Evolutionary conservation across 176 grass and related monocot species (phyloP).

Genomic region (Rhynchospora pubera): DNA sequence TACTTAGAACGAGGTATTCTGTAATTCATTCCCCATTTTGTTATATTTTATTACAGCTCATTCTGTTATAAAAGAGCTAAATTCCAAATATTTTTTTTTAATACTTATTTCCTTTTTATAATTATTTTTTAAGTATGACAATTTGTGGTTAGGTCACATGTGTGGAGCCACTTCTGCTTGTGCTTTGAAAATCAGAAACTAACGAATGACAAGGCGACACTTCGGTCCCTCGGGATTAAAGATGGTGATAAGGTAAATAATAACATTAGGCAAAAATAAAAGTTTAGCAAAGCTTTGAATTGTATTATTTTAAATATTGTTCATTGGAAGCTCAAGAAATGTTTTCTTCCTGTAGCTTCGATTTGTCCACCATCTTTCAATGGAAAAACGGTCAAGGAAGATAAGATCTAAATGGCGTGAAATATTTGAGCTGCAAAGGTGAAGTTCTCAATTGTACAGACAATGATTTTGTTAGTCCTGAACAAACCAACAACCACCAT

Average conservation of each 20-base stretch:
- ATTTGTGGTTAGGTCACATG: conserved; percentile 49
- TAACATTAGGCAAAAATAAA: background rate
- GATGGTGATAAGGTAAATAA: conserved; percentile 74
- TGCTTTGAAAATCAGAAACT: conserved; percentile 59
- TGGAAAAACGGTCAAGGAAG: conserved; percentile 40
- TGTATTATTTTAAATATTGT: background rate
- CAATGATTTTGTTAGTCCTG: background rate
- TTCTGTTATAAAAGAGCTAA: background rate
- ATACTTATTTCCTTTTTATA: background rate
- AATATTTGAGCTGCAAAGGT: conserved; percentile 40
- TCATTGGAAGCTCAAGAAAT: background rate
- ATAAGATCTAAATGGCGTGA: conserved; percentile 24
- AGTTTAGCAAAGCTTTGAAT: background rate
- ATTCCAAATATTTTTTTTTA: background rate
- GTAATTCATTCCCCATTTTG: background rate
- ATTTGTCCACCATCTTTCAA: conserved; percentile 65
- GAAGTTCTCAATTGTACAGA: background rate
- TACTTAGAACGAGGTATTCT: background rate
- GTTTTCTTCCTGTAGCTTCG: conserved; percentile 44
- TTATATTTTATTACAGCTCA: background rate
- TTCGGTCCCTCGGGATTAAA: conserved; percentile 60
- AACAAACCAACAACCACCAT: background rate
- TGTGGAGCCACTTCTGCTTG: conserved; percentile 95
- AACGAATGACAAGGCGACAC: conserved; percentile 57
- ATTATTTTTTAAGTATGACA: background rate